These are phyloP conservation scores for Capsicum baccatum DNA, from an alignment of 257 asterid genomes.

Conservation along the genomic window DNA sequence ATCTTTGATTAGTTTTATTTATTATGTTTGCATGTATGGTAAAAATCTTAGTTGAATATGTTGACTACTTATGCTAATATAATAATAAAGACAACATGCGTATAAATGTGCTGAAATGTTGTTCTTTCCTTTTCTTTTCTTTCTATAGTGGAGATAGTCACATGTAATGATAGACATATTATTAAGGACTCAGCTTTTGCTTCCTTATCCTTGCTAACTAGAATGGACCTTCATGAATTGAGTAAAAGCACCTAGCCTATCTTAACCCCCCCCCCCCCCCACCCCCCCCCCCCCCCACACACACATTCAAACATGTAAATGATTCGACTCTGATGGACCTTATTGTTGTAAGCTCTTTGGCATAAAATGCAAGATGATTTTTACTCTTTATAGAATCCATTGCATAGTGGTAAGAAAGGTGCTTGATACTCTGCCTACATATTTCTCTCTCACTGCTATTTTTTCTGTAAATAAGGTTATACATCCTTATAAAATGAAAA, in stretches of 20 bases:
- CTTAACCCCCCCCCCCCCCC: background rate
- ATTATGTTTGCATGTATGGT: background rate
- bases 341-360: constrained; percentile 10
- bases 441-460: background rate
- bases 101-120: background rate
- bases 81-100: background rate
- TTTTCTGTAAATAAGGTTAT: background rate
- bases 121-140: background rate
- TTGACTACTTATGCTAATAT: background rate
- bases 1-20: background rate
- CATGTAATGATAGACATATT: too few relatives aligned
- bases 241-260: background rate
- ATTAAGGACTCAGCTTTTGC: too few relatives aligned
- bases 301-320: too few relatives aligned
- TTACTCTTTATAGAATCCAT: constrained; percentile 17
- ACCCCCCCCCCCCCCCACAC: too few relatives aligned
- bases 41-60: background rate
- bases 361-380: constrained; percentile 5
- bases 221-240: background rate
- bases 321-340: too few relatives aligned
- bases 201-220: background rate
- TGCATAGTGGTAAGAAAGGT: background rate
- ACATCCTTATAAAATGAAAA: background rate
- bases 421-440: background rate
- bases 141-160: too few relatives aligned